phyloP scores from a whole-genome alignment of 2,329 filamentous ascomycete genomes.

The Macrophomina phaseolina region DNA sequence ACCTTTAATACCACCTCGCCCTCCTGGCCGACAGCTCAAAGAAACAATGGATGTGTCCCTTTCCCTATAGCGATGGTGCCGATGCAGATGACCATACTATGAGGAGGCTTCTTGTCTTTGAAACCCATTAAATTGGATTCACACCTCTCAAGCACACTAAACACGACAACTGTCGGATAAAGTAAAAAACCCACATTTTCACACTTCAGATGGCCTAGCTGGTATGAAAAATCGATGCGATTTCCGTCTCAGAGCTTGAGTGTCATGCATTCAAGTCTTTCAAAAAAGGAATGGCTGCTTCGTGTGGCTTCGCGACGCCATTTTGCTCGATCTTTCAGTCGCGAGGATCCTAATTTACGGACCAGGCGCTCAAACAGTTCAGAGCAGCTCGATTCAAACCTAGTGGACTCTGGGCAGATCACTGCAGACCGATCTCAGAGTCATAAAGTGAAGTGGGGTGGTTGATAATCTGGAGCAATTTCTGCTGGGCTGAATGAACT shows the following conservation, averaged over 20 bases:
- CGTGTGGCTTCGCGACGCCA: conserved; percentile 41
- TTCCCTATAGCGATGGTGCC: not conserved
- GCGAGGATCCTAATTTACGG: conserved; percentile 38
- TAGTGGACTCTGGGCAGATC: not conserved
- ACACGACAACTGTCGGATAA: not conserved
- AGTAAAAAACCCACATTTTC: not conserved
- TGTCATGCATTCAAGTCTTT: conserved; percentile 42
- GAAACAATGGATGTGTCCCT: not conserved
- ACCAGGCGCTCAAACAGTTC: conserved; percentile 29
- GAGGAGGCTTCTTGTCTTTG: conserved; percentile 19
- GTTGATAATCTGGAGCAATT: too few relatives aligned
- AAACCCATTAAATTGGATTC: conserved; percentile 25
- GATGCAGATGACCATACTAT: not conserved
- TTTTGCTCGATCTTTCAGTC: conserved; percentile 32
- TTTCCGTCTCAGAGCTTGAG: conserved; percentile 33
- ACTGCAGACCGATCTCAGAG: not conserved
- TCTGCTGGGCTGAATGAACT: too few relatives aligned
- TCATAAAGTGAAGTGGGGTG: not conserved
- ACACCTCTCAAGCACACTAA: conserved; percentile 17
- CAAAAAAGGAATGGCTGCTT: conserved; percentile 33
- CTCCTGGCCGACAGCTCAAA: not conserved
- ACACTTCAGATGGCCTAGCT: not conserved
- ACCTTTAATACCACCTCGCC: not conserved
- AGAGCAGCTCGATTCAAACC: conserved; percentile 6
- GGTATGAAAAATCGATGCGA: not conserved